Evolutionary conservation across 176 grass and related monocot species (phyloP), one percentile per base, ranked within the genome.

Genomic region (Rhynchospora tenuis): DNA sequence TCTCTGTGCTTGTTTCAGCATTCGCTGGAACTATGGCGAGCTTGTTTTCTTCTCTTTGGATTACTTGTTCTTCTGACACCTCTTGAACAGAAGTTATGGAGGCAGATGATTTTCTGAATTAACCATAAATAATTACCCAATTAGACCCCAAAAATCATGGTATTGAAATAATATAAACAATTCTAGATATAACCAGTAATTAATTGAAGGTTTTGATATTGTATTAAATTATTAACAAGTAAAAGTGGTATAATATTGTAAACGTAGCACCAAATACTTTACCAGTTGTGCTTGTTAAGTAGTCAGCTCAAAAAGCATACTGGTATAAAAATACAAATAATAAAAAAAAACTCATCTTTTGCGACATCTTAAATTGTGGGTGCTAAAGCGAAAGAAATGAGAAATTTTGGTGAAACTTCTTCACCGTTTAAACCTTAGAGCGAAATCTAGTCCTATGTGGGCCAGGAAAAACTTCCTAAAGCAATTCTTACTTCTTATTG

Each of bases 1-100:
- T 29, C 61, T 43, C 64, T 1, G 44, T 83, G 15, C 20, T 79
- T 42, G 31, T 55, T 16, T 85, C 88, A 1, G 73, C 29, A 13
- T 79, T 85, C 16, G 77, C 86, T 20, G 90, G 84, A 72, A 93
- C 89, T 48, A 98, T 72, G 2, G 91, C 91, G 2, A 91, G 60
- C 84, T 26, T 72, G 68, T 88, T 86, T 0, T 57, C 43, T 9
- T 79, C 82, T 6, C 20, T 12, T 71, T 78, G 65, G 1, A 57
- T 59, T 29, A 78, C 47, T 44, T 87, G 65, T 61, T 59, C 85
- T 62, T 19, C 9, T 23, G 63, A 0, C 33, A 10, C 17, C 23
- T 55, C 73, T 75, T 52, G 47, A 64, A 64, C 42, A 11, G 55
- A 59, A 51, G 59, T 48, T 50, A 17, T 47, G 46, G 58, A 82